Conservation (phyloP, 2,329 filamentous ascomycete species). For the Talaromyces sp. region DNA sequence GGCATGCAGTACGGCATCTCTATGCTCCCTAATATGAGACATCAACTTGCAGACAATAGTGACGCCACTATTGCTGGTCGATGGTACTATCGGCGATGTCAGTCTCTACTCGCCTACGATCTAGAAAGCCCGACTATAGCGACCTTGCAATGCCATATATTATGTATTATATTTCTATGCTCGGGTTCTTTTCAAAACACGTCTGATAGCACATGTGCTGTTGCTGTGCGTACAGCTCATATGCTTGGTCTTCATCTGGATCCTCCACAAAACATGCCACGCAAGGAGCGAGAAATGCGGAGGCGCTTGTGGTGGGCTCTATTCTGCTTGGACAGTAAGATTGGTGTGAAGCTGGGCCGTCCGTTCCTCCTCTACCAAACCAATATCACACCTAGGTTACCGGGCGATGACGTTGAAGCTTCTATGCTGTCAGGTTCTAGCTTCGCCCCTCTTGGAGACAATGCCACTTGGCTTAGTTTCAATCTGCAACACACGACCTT, state of each 20-base stretch:
- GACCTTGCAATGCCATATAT: slow-evolving; percentile 47
- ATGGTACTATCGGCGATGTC: slow-evolving; percentile 46
- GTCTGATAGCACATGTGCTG: slow-evolving; percentile 38
- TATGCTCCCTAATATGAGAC: background rate
- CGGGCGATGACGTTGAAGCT: slow-evolving; percentile 31
- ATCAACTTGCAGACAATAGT: slow-evolving; percentile 18
- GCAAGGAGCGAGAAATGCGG: slow-evolving; percentile 40
- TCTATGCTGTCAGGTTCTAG: slow-evolving; percentile 29
- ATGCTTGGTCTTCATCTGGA: slow-evolving; percentile 48
- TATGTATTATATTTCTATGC: slow-evolving; percentile 44
- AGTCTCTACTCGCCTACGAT: slow-evolving; percentile 41
- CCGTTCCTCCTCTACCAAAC: slow-evolving; percentile 36
- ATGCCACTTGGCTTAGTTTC: slow-evolving; percentile 41
- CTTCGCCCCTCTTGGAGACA: slow-evolving; percentile 28
- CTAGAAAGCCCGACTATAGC: slow-evolving; percentile 47
- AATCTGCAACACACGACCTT: slow-evolving; percentile 33
- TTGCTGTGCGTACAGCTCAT: slow-evolving; percentile 44
- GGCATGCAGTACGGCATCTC: slow-evolving; percentile 46
- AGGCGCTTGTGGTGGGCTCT: slow-evolving; percentile 52
- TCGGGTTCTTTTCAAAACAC: slow-evolving; percentile 48
- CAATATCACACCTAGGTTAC: slow-evolving; percentile 34
- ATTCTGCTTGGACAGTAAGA: slow-evolving; percentile 47
- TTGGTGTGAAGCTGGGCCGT: slow-evolving; percentile 45
- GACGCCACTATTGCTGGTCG: slow-evolving; percentile 44
- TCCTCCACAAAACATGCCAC: slow-evolving; percentile 33